Evolutionary conservation across 805 yeast genomes (phyloP).

Genomic region (Millerozyma acaciae): DNA sequence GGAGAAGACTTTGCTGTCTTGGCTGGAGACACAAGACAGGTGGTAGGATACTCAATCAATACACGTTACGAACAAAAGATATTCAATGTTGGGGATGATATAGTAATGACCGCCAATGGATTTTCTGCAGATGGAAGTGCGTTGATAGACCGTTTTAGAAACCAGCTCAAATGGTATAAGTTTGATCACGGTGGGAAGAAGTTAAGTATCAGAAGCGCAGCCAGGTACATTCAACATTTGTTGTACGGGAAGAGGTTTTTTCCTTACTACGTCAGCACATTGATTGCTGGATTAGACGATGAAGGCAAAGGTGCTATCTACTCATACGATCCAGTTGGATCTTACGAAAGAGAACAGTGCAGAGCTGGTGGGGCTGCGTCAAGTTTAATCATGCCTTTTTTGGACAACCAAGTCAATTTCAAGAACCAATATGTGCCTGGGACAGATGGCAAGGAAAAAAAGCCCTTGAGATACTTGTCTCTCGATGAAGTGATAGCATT

Average conservation of each 20-base stretch:
- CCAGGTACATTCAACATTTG: slow-evolving; percentile 85
- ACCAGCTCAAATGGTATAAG: slow-evolving; percentile 84
- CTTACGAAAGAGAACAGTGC: slow-evolving; percentile 95
- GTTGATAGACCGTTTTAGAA: slow-evolving; percentile 68
- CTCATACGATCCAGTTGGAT: slow-evolving; percentile 97
- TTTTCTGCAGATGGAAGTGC: slow-evolving; percentile 94
- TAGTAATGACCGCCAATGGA: slow-evolving; percentile 89
- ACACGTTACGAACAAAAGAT: slow-evolving; percentile 91
- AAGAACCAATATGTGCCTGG: slow-evolving; percentile 88
- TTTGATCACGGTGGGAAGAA: slow-evolving; percentile 74
- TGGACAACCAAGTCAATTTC: slow-evolving; percentile 95
- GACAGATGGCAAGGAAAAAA: slow-evolving; percentile 63
- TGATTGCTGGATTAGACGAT: slow-evolving; percentile 88
- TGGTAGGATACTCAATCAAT: slow-evolving; percentile 89
- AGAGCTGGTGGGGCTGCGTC: slow-evolving; percentile 99
- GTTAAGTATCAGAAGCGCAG: slow-evolving; percentile 68
- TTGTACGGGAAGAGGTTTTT: slow-evolving; percentile 91
- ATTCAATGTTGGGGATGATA: slow-evolving; percentile 81
- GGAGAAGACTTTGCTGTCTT: slow-evolving; percentile 95
- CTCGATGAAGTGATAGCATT: slow-evolving; percentile 83
- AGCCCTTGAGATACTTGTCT: slow-evolving; percentile 56
- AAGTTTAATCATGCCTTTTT: slow-evolving; percentile 91
- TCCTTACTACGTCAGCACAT: slow-evolving; percentile 95
- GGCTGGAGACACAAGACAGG: slow-evolving; percentile 98
- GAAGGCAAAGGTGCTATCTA: slow-evolving; percentile 92